These are phyloP conservation scores for Nannizzia gypsea DNA, from an alignment of 2,329 filamentous ascomycete species.

Conservation along the genomic window DNA sequence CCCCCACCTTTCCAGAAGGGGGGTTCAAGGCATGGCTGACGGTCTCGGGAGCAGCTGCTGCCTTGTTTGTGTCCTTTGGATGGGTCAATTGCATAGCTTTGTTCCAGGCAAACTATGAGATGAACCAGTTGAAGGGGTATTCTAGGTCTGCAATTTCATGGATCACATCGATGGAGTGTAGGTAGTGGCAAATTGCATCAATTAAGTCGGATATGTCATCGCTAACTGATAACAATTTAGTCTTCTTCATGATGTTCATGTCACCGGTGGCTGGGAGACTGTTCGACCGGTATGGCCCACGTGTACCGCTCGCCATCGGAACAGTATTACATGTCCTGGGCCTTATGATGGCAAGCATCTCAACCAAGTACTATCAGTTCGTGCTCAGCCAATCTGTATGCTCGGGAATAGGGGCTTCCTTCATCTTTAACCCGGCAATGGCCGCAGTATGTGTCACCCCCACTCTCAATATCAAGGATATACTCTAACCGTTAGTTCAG, in stretches of 20 bases:
- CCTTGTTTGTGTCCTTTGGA: conserved; percentile 40
- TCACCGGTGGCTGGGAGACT: conserved; percentile 53
- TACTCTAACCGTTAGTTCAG: conserved; percentile 37
- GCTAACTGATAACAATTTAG: conserved; percentile 29
- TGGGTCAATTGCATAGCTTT: conserved; percentile 42
- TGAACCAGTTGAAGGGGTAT: conserved; percentile 37
- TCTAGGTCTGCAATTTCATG: conserved; percentile 47
- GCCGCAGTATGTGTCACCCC: conserved; percentile 23
- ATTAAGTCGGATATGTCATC: conserved; percentile 29
- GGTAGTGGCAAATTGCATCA: not conserved
- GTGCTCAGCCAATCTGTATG: conserved; percentile 36
- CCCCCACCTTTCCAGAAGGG: not conserved
- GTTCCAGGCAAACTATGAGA: conserved; percentile 50
- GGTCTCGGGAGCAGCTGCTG: conserved; percentile 40
- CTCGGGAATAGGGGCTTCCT: conserved; percentile 38
- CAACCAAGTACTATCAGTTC: conserved; percentile 44
- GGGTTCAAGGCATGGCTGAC: conserved; percentile 28
- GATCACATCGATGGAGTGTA: conserved; percentile 39
- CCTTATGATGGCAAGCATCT: conserved; percentile 52
- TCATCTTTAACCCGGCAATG: conserved; percentile 38
- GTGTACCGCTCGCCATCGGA: conserved; percentile 40
- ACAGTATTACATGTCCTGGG: conserved; percentile 47
- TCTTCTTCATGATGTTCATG: conserved; percentile 5
- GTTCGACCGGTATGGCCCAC: conserved; percentile 52
- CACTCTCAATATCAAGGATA: not conserved